Evolutionary conservation across 495 filamentous ascomycete species (phyloP).

Genomic region (Cercophora scortea): DNA sequence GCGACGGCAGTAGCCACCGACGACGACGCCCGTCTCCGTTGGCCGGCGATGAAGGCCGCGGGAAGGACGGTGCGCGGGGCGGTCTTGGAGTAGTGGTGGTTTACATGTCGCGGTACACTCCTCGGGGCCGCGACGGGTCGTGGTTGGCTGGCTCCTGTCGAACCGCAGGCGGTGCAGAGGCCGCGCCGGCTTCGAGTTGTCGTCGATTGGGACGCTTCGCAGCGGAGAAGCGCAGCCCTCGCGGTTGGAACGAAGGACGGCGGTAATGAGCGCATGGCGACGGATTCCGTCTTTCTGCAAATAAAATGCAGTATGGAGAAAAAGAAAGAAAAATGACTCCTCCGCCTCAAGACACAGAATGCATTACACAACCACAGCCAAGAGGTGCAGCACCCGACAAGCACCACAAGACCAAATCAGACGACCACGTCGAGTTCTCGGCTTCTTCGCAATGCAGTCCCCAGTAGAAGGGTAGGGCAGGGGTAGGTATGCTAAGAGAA

Average conservation of each 20-base stretch:
- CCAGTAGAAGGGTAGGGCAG: too few relatives aligned
- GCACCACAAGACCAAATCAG: too few relatives aligned
- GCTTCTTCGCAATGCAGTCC: too few relatives aligned
- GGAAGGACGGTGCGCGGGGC: slow-evolving; percentile 8
- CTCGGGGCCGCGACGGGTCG: not conserved
- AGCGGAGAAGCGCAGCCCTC: not conserved
- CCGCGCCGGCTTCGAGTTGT: slow-evolving; percentile 6
- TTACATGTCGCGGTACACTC: not conserved
- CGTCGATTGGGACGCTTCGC: not conserved
- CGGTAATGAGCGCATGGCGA: not conserved
- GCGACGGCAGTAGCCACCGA: slow-evolving; percentile 22
- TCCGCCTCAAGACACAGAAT: too few relatives aligned
- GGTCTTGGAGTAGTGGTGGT: not conserved
- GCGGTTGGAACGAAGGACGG: not conserved
- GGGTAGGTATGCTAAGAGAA: too few relatives aligned
- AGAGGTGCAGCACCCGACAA: too few relatives aligned
- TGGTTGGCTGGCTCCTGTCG: not conserved
- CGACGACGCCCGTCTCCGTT: slow-evolving; percentile 23
- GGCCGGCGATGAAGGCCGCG: slow-evolving; percentile 11
- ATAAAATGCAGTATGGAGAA: too few relatives aligned
- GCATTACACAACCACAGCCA: too few relatives aligned
- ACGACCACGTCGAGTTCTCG: too few relatives aligned
- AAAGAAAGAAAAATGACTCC: too few relatives aligned
- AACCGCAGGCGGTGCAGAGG: slow-evolving; percentile 9
- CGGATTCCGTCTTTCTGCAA: not conserved